Conservation (phyloP, 2,329 filamentous ascomycete species). For the Tolypocladium inflatum region DNA sequence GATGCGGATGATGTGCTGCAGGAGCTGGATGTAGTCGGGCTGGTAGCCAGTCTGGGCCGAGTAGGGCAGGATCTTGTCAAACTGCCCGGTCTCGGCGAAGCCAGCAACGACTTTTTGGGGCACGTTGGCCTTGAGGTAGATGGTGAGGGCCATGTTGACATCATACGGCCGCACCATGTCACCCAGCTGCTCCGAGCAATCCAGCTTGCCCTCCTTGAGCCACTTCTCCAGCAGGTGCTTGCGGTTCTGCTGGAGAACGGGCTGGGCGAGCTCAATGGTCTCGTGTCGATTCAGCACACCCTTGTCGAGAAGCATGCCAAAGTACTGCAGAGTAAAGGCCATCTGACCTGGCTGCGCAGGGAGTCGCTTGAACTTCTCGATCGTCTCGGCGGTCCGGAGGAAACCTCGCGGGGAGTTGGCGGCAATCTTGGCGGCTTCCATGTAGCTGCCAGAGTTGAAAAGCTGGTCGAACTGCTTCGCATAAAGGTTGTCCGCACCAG, state of each 20-base stretch:
- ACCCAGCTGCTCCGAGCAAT: constrained; percentile 92
- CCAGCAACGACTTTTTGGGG: constrained; percentile 92
- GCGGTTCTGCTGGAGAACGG: constrained; percentile 84
- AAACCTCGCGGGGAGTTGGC: constrained; percentile 96
- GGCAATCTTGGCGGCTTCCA: constrained; percentile 88
- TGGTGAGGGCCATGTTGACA: constrained; percentile 72
- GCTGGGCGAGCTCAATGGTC: constrained; percentile 85
- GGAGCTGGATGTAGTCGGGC: constrained; percentile 86
- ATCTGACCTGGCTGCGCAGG: constrained; percentile 76
- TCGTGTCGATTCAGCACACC: constrained; percentile 86
- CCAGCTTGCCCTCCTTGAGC: constrained; percentile 91
- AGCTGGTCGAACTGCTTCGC: constrained; percentile 87
- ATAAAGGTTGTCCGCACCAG: constrained; percentile 90
- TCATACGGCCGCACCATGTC: constrained; percentile 89
- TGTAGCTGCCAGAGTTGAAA: constrained; percentile 68
- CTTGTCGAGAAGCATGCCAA: constrained; percentile 94
- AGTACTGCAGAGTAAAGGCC: constrained; percentile 93
- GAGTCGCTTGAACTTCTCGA: constrained; percentile 87
- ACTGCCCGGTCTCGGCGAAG: constrained; percentile 91
- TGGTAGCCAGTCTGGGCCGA: constrained; percentile 76
- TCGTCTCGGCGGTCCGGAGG: constrained; percentile 86
- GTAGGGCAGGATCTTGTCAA: constrained; percentile 93
- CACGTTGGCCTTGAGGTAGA: constrained; percentile 86
- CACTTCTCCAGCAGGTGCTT: constrained; percentile 97
- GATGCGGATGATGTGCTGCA: constrained; percentile 85